These are phyloP conservation scores for Mycena epipterygia DNA, from an alignment of 768 basidiomycete genomes.

Conservation along the genomic window DNA sequence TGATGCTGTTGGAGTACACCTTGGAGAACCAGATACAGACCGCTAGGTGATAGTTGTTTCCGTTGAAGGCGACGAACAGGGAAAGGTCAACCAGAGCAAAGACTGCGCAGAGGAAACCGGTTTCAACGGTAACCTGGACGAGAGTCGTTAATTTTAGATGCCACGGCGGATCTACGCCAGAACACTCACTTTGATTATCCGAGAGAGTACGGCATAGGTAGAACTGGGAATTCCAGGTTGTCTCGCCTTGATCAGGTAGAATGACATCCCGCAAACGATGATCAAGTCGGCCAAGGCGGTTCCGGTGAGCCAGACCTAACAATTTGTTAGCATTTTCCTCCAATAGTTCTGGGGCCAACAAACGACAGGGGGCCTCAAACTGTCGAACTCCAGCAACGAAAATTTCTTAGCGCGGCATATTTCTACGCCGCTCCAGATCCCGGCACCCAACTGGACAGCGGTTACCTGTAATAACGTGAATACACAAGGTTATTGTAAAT, in stretches of 20 bases:
- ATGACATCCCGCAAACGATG: background rate
- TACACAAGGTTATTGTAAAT: no score
- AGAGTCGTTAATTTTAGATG: background rate
- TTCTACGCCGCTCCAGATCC: background rate
- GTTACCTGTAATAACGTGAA: background rate
- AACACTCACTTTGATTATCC: slow-evolving; percentile 11
- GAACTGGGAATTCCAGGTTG: slow-evolving; percentile 20
- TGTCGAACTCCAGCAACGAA: background rate
- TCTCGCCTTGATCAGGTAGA: slow-evolving; percentile 14
- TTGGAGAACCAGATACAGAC: slow-evolving; percentile 37
- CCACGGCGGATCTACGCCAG: background rate
- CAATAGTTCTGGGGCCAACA: background rate
- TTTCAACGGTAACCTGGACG: slow-evolving; percentile 35
- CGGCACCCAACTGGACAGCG: background rate
- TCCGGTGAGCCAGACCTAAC: background rate
- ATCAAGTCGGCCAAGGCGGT: background rate
- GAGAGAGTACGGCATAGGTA: slow-evolving; percentile 21
- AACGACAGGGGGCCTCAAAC: background rate
- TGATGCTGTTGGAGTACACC: slow-evolving; percentile 38
- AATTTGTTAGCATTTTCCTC: no score
- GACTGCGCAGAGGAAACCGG: slow-evolving; percentile 35
- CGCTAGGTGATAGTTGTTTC: slow-evolving; percentile 37
- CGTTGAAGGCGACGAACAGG: slow-evolving; percentile 35
- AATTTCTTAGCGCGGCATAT: background rate
- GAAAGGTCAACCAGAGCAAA: slow-evolving; percentile 35